phyloP scores from a whole-genome alignment of 305 asterid genomes.

The Solanum hybrid region DNA sequence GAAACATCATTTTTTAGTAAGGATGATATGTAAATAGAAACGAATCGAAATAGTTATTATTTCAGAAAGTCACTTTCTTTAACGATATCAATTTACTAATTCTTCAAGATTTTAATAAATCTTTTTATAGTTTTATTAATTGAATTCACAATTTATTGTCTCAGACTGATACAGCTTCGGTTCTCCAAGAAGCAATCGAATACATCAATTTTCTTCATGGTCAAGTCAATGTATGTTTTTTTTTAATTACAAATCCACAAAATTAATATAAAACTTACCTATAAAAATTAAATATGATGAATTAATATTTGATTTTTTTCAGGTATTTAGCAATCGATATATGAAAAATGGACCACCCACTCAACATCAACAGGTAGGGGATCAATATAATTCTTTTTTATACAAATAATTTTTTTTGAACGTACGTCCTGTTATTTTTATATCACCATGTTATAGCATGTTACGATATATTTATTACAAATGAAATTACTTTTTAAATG shows the following conservation, averaged over 20 bases:
- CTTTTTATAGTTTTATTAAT: background rate
- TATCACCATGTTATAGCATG: background rate
- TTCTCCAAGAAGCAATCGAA: conserved; percentile 84
- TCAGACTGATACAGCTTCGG: conserved; percentile 94
- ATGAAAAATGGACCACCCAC: background rate
- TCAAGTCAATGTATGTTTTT: conserved; percentile 61
- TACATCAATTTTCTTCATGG: conserved; percentile 81
- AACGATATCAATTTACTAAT: no score
- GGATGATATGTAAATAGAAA: background rate
- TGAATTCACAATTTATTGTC: background rate
- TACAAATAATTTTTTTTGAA: no score
- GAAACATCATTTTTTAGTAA: no score
- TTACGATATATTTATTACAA: no score
- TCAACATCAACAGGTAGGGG: background rate
- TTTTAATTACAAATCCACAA: background rate
- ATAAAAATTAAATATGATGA: background rate
- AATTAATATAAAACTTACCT: no score
- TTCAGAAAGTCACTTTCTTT: no score
- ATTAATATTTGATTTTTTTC: background rate
- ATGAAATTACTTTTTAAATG: background rate
- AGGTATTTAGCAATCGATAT: background rate
- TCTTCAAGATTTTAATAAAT: background rate
- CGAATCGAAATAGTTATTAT: no score
- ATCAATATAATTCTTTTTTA: background rate
- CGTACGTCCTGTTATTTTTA: background rate